Evolutionary conservation across 805 yeast genomes (phyloP), one percentile per base, ranked within the genome.

Genomic region (Candida railenensis): DNA sequence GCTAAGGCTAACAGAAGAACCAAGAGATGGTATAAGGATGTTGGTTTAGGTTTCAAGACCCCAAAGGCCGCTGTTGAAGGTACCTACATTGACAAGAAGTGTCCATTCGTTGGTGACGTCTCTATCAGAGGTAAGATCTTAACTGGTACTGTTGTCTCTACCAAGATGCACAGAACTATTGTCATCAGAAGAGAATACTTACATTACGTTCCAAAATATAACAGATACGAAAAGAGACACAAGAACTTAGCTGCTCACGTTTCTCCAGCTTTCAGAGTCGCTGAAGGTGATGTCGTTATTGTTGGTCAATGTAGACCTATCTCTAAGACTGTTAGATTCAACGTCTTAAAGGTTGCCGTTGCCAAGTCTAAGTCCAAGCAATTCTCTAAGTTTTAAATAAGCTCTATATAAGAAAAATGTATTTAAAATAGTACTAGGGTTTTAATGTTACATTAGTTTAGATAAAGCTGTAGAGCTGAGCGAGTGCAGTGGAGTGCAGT

Each of bases 221-320:
- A 92, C 96, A 91, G 99, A 88, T 94, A 90, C 89, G 99, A 94
- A 84, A 94, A 94, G 89, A 90, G 99, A 84, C 99, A 94, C 89
- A 94, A 94, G 94, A 94, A 94, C 87, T 84, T 94, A 58, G 95
- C 99, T 76, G 99, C 97, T 69, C 99, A 94, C 83, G 89, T 94
- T 70, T 92, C 98, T 62, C 99, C 99, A 81, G 98, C 98, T 78
- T 94, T 94, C 98, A 95, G 99, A 82, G 97, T 92, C 67, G 80
- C 80, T 76, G 98, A 91, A 76, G 99, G 99, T 85, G 99, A 94
- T 74, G 81, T 87, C 62, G 99, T 94, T 69, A 91, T 96, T 67
- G 97, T 94, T 77, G 99, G 99, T 76, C 99, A 94, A 83, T 94
- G 99, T 87, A 92, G 99, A 86, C 99, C 99, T 71, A 80, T 94